Percentiles rank a stretch among this genome's conserved stretches.
These are phyloP conservation scores for Tubosaeta sp. DNA, from an alignment of 768 basidiomycete species.

Conservation along the genomic window DNA sequence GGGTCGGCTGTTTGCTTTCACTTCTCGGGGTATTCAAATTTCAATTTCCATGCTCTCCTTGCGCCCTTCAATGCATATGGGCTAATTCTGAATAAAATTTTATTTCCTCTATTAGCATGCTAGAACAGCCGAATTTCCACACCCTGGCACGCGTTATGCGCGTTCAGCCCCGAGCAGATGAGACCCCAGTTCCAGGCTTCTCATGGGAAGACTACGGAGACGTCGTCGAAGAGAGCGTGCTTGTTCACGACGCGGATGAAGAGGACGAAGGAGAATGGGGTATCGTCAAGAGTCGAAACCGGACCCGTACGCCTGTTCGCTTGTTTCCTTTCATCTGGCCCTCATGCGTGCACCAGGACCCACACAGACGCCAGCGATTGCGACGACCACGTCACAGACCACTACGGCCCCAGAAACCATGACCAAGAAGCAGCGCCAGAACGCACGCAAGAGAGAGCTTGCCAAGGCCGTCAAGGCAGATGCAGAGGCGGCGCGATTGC, in stretches of 20 bases:
- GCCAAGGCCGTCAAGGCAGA: constrained; percentile 55
- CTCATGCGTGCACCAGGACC: constrained; percentile 10
- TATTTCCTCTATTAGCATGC: constrained; percentile 46
- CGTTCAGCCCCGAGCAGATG: constrained; percentile 52
- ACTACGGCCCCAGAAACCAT: constrained; percentile 40
- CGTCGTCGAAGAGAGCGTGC: constrained; percentile 37
- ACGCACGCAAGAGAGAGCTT: constrained; percentile 54
- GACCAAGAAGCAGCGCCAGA: constrained; percentile 70
- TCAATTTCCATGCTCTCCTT: background rate
- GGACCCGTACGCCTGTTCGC: constrained; percentile 34
- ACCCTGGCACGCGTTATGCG: constrained; percentile 65
- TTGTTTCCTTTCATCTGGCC: background rate
- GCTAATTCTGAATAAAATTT: constrained; percentile 7
- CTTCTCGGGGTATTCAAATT: background rate
- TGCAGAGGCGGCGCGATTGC: constrained; percentile 47
- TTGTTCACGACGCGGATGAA: constrained; percentile 56
- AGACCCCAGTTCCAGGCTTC: constrained; percentile 60
- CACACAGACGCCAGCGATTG: constrained; percentile 10
- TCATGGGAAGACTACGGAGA: constrained; percentile 81
- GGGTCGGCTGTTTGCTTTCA: background rate
- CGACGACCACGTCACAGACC: constrained; percentile 8
- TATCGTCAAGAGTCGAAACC: constrained; percentile 57
- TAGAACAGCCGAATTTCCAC: constrained; percentile 54
- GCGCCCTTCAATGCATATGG: background rate
- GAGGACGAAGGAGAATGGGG: constrained; percentile 79